phyloP scores from a whole-genome alignment of 192 early-diverging fungal genomes.

The Gryganskiella cystojenkinii region DNA sequence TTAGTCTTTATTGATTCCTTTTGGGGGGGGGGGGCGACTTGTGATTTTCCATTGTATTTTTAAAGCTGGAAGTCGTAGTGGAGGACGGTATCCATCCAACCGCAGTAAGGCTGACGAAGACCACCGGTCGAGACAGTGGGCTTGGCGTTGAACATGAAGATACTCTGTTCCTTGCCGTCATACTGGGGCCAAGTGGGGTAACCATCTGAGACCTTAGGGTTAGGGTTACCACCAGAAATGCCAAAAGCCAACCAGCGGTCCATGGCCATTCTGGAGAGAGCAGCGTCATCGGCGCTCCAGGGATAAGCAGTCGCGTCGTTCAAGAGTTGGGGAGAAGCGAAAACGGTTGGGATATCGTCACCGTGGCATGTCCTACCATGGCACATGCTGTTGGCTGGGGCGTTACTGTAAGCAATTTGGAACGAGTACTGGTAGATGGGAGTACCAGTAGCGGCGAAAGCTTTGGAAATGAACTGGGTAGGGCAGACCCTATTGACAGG shows the following conservation, averaged over 20 bases:
- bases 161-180: constrained; percentile 3
- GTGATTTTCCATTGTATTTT: neutral
- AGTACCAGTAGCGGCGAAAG: constrained; percentile 3
- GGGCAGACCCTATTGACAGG: constrained; percentile 21
- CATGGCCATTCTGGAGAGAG: constrained; percentile 16
- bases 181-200: constrained; percentile 24
- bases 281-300: constrained; percentile 14
- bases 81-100: constrained; percentile 16
- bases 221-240: constrained; percentile 11
- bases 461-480: constrained; percentile 15
- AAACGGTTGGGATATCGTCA: constrained; percentile 18
- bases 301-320: constrained; percentile 19
- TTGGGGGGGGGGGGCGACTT: too few relatives aligned
- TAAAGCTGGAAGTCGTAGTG: constrained; percentile 29
- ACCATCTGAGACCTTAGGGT: neutral
- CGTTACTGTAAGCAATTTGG: constrained; percentile 10
- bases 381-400: constrained; percentile 5
- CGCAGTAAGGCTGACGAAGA: constrained; percentile 14
- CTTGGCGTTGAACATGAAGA: constrained; percentile 23
- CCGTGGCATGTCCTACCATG: constrained; percentile 13
- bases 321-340: constrained; percentile 16
- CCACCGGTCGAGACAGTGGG: constrained; percentile 14
- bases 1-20: too few relatives aligned
- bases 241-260: constrained; percentile 22
- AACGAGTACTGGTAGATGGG: constrained; percentile 28